These are phyloP conservation scores for Cyberlindnera bimundalis DNA, from an alignment of 805 yeast genomes.

Conservation along the genomic window DNA sequence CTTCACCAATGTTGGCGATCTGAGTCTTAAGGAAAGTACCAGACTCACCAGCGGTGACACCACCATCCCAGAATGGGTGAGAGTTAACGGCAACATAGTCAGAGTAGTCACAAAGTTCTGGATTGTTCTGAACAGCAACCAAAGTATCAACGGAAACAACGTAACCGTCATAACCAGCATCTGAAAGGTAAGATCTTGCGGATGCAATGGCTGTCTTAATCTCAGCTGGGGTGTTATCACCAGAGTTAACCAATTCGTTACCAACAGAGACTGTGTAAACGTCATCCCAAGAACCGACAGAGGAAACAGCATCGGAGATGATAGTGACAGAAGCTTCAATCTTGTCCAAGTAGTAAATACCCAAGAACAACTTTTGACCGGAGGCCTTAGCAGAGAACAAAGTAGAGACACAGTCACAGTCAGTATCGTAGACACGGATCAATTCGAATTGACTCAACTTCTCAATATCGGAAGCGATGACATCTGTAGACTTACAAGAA, in stretches of 20 bases:
- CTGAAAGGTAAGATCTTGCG: constrained; percentile 44
- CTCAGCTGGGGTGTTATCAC: constrained; percentile 42
- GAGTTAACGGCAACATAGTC: constrained; percentile 66
- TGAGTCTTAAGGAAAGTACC: constrained; percentile 52
- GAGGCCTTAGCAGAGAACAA: constrained; percentile 46
- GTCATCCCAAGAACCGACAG: constrained; percentile 51
- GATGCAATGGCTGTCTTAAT: constrained; percentile 44
- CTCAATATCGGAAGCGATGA: constrained; percentile 46
- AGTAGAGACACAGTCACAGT: constrained; percentile 54
- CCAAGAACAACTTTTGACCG: constrained; percentile 52
- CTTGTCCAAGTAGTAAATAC: constrained; percentile 50
- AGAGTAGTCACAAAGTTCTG: constrained; percentile 49
- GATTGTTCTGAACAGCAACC: constrained; percentile 53
- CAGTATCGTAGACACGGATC: constrained; percentile 61
- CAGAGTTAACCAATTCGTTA: constrained; percentile 59
- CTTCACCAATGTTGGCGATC: constrained; percentile 39
- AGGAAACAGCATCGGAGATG: constrained; percentile 42
- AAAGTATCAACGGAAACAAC: constrained; percentile 64
- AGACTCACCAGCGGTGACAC: constrained; percentile 45
- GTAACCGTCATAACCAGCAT: constrained; percentile 49
- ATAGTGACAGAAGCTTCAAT: constrained; percentile 40
- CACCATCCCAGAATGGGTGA: constrained; percentile 65
- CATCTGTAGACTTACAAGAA: constrained; percentile 47
- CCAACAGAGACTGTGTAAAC: constrained; percentile 60
- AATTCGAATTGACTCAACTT: constrained; percentile 42